Evolutionary conservation across 2,329 filamentous ascomycete genomes (phyloP).

Genomic region (Penicillium sclerotiorum): DNA sequence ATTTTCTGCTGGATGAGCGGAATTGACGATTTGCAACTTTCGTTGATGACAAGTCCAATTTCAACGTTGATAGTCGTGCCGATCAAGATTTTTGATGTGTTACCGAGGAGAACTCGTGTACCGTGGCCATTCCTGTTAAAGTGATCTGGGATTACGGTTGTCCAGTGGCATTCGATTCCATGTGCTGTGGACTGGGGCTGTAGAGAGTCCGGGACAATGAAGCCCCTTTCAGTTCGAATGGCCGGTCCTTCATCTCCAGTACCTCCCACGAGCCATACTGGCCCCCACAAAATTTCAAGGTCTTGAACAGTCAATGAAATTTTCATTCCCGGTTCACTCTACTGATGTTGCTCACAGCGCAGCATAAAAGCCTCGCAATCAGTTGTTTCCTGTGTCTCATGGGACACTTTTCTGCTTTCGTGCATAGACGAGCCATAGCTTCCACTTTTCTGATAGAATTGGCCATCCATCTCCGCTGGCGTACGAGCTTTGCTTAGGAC

Average conservation of each 20-base stretch:
- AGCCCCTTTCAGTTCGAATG: constrained; percentile 14
- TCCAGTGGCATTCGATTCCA: neutral
- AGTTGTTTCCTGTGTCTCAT: neutral
- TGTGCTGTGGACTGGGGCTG: neutral
- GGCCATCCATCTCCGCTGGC: neutral
- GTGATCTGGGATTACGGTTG: neutral
- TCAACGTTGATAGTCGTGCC: neutral
- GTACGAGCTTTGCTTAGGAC: neutral
- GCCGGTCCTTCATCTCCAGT: neutral
- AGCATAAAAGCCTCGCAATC: neutral
- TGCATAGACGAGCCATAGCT: no score
- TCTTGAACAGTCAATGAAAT: constrained; percentile 10
- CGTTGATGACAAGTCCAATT: neutral
- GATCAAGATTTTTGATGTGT: neutral
- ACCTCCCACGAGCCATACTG: constrained; percentile 7
- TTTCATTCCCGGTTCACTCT: neutral
- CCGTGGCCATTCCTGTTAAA: neutral
- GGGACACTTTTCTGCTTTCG: neutral
- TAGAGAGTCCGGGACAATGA: constrained; percentile 8
- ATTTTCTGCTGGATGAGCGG: neutral
- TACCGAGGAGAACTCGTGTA: neutral
- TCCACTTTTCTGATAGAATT: neutral
- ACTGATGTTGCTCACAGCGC: neutral
- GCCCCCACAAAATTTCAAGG: constrained; percentile 14
- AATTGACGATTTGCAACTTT: neutral